Base-by-base conservation (phyloP, 441 rosid species). In the Adansonia rubrostipa region DNA sequence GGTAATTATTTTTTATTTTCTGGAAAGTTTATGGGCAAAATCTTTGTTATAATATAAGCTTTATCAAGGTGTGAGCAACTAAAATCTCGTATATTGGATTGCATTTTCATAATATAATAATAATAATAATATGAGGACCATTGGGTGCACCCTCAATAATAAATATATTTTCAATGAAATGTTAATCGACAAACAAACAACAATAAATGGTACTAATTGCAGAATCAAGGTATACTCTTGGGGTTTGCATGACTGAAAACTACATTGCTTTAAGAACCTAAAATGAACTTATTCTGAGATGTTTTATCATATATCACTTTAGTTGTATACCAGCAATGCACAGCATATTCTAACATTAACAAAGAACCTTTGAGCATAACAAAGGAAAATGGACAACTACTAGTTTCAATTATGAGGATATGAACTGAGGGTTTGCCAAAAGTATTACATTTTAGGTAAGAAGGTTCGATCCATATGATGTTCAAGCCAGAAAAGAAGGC, bases 71-170 rank as follows among this genome's bases (percentile, higher is more conserved):
- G 54, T 6, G 5, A 22, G 72, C 54, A 67, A 10, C 33, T 44
- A 67, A 45, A 67, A 20, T 24, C 28, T 1, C 3, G 24, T 45
- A 17, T 66, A 42, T 17, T 42, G 28, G 71, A 66, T 6, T 42
- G 6, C 15, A 17, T 24, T 67, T 67, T 45, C 19, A 15, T 14
- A 67, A n/a, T n/a, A 24, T 24, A 24, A 24, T 24, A 67, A 45
- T 45, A 24, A 24, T 24, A 24, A 67, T 44, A 9, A 9, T 63
- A 63, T 9, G 4, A 44, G 54, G 54, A 19, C 45, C 24, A 20
- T 67, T 67, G 72, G 71, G 10, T 53, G 44, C 10, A 45, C 33
- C 72, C 72, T 67, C 28, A 19, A 67, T 4, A 9, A 19, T 67
- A 67, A 54, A 45, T 24, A 24, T 24, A 0, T 24, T 24, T 24